A percentile compares a stretch with the other conserved stretches of the same genome.
phyloP scores from a whole-genome alignment of 2,329 filamentous ascomycete genomes.

The Dryadomyces quercivorus region DNA sequence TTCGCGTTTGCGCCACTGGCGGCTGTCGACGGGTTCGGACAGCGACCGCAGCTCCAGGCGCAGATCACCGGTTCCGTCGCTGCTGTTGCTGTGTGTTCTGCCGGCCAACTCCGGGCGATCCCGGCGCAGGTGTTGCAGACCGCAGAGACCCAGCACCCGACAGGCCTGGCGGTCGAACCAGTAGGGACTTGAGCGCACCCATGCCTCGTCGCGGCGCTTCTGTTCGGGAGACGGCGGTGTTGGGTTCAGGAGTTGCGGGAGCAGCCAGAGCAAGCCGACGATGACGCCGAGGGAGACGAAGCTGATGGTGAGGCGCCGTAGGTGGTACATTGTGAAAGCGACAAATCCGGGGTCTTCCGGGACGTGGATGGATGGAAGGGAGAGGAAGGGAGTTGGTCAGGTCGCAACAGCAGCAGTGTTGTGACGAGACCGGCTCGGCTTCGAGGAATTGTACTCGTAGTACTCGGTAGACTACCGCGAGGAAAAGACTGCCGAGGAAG shows the following conservation, averaged over 20 bases:
- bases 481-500: too few species aligned
- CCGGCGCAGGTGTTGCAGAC: constrained; percentile 56
- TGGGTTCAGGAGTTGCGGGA: constrained; percentile 48
- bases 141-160: constrained; percentile 68
- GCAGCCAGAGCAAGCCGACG: constrained; percentile 34
- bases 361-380: not conserved
- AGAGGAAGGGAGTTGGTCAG: not conserved
- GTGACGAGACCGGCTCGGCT: too few species aligned
- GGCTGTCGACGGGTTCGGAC: not conserved
- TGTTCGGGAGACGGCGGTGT: constrained; percentile 50
- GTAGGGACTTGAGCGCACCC: constrained; percentile 60
- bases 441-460: not conserved
- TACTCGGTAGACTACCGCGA: not conserved
- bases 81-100: constrained; percentile 13
- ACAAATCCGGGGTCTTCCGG: not conserved
- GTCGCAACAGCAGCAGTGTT: too few species aligned
- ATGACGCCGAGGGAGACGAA: constrained; percentile 19
- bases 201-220: constrained; percentile 48
- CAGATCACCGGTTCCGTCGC: not conserved
- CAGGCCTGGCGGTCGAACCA: constrained; percentile 68
- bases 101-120: constrained; percentile 36
- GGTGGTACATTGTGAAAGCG: constrained; percentile 28
- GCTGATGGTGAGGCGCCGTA: constrained; percentile 31
- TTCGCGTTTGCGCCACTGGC: constrained; percentile 6
- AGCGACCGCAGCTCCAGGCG: constrained; percentile 3